Base-by-base conservation (phyloP, 2,329 filamentous ascomycete genomes). In the Sclerotinia sclerotiorum region DNA sequence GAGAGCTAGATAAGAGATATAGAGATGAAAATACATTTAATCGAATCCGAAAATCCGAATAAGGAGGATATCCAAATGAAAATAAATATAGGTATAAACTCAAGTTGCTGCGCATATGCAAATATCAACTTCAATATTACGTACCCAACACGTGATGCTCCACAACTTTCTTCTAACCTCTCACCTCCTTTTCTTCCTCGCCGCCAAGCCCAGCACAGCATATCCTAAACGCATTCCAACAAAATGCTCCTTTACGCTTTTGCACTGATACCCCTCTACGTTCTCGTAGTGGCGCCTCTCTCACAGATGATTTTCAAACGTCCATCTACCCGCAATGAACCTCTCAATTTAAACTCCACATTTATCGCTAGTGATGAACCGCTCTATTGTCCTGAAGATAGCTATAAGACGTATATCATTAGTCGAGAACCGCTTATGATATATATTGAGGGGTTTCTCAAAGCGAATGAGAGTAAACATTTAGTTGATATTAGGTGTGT, bases 361-460 rank as follows among this genome's bases (percentile, higher is more conserved):
- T 71, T 75, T 27, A 74, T 77, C n/a, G 76, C 76, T n/a, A 58
- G 68, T 17, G 73, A 78, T 61, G 74, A 75, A 42, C 73, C 71
- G 35, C 63, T 74, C 42, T 69, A 69, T 21, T 78, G 76, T 67
- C 71, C 74, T 10, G 21, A 70, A 7, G 72, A 76, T 67, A 70
- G 39, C 10, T 77, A 75, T 64, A 72, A 73, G 19, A 77, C 83
- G 1, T 82, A 85, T 72, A 78, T 88, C 6, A 79, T 87, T 64
- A 83, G 81, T 24, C 78, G 81, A 21, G 81, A 82, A 56, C 86
- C 86, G 3, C 75, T 88, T 70, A 79, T 89, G 8, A 79, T 88
- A 21, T 88, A 88, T 75, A 82, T 88, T 58, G 84, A 86, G 73
- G 79, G 80, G 48, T 88, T 88, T 74, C 70, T 88, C 48, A 82